Base-by-base conservation (phyloP, 306 rosid genomes). In the Ochetophila trinervis region DNA sequence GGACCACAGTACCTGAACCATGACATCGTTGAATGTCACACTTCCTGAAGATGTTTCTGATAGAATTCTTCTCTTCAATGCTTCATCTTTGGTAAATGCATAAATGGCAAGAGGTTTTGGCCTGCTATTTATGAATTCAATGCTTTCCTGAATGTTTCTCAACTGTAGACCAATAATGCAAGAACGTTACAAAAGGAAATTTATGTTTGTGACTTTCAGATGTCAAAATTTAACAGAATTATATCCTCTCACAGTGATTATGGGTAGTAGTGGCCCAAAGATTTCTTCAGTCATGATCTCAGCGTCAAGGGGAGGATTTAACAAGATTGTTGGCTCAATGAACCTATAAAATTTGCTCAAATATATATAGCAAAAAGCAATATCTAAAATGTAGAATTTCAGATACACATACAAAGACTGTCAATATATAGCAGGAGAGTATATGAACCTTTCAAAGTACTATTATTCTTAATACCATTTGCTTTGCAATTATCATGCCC, bases 1-100 rank as follows among this genome's bases (percentile, higher is more conserved):
- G 44, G 2, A 15, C 23, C 22, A 64, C 44, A 53, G 14, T 92
- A 92, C 98, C 60, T 93, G 99, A 79, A 93, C 32, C 79, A 93
- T 4, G 57, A 77, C 45, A 60, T 93, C 99, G 53, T 93, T 90
- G 75, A 93, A 93, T 35, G 71, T 30, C 70, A 93, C 91, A 67
- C 91, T 83, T 74, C 97, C 99, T 0, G 99, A 90, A 20, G 99
- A 93, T 16, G 99, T 93, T 78, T 81, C 94, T 11, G 81, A 82
- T 57, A 84, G 5, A 65, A 90, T 86, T 32, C 22, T 68, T 62
- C 60, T 76, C 88, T 83, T 87, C 61, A 93, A 75, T 42, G 79
- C 15, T 79, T 84, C 83, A 56, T 90, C 83, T 67, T 70, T 77
- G 32, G 97, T 90, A 85, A 90, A 90, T 65, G 94, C 94, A 47